phyloP scores from a whole-genome alignment of 116 monocot genomes.

The Zostera marina region DNA sequence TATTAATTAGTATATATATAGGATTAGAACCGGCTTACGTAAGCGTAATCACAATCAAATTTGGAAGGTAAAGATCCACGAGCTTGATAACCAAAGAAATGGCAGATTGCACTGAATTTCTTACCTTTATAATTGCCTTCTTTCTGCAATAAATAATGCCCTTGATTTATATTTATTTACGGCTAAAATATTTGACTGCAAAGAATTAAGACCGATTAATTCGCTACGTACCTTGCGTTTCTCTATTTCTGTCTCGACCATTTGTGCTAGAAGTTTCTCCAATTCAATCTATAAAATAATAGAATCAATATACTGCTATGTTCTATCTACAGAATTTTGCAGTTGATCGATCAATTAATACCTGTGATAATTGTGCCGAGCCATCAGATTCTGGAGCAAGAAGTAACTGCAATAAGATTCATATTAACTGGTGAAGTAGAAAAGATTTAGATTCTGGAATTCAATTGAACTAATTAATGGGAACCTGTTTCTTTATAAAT shows the following conservation, averaged over 20 bases:
- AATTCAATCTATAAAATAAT: constrained; percentile 61
- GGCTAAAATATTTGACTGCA: too few relatives aligned
- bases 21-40: constrained; percentile 24
- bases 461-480: neutral
- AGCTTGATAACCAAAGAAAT: constrained; percentile 94
- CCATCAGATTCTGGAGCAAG: constrained; percentile 91
- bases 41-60: constrained; percentile 95
- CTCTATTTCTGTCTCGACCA: constrained; percentile 86
- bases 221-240: constrained; percentile 53
- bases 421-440: too few relatives aligned
- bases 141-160: constrained; percentile 49
- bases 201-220: too few relatives aligned
- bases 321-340: neutral
- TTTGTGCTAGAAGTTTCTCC: constrained; percentile 78
- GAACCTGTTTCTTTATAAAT: constrained; percentile 83
- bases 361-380: constrained; percentile 83
- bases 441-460: too few relatives aligned
- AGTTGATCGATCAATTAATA: constrained; percentile 5
- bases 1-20: too few relatives aligned
- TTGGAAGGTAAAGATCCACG: constrained; percentile 90
- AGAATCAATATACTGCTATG: neutral
- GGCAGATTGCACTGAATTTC: constrained; percentile 97
- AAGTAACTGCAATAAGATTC: constrained; percentile 69
- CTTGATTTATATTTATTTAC: neutral
- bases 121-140: constrained; percentile 94